Percentiles rank a stretch among this genome's conserved stretches.
phyloP scores from a whole-genome alignment of 2,329 filamentous ascomycete species.

The Coniella vitis region DNA sequence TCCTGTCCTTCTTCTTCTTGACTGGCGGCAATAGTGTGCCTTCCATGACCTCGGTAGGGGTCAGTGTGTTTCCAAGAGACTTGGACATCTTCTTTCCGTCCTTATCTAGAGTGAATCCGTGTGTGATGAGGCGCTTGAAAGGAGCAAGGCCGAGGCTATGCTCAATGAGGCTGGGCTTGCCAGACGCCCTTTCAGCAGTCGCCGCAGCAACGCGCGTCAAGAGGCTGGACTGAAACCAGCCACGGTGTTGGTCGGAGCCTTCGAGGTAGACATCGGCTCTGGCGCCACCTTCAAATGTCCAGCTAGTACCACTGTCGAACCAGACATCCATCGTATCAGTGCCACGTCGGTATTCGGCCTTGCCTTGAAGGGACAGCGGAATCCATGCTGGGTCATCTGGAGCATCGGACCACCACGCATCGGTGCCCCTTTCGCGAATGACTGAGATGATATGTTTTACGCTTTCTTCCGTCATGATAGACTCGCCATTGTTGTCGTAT shows the following conservation, averaged over 20 bases:
- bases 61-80: conserved; percentile 82
- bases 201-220: conserved; percentile 73
- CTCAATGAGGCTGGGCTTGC: conserved; percentile 22
- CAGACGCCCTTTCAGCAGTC: conserved; percentile 27
- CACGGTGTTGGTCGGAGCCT: conserved; percentile 90
- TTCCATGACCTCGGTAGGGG: conserved; percentile 76
- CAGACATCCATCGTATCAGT: conserved; percentile 98
- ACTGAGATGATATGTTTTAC: conserved; percentile 79
- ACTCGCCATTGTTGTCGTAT: conserved; percentile 65
- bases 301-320: conserved; percentile 97
- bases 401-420: conserved; percentile 89
- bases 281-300: conserved; percentile 51
- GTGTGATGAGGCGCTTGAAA: conserved; percentile 85
- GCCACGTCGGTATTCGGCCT: conserved; percentile 61
- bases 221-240: conserved; percentile 97
- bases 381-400: conserved; percentile 73
- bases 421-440: conserved; percentile 70
- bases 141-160: conserved; percentile 48
- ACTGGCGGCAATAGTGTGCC: conserved; percentile 68
- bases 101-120: conserved; percentile 88
- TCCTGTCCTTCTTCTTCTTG: conserved; percentile 53
- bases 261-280: conserved; percentile 86
- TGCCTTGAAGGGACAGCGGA: conserved; percentile 49
- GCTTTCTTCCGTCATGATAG: conserved; percentile 71
- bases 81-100: conserved; percentile 99